Evolutionary conservation across 1,284 basidiomycete genomes (phyloP).

Genomic region (Apiotrichum akiyoshidainum): DNA sequence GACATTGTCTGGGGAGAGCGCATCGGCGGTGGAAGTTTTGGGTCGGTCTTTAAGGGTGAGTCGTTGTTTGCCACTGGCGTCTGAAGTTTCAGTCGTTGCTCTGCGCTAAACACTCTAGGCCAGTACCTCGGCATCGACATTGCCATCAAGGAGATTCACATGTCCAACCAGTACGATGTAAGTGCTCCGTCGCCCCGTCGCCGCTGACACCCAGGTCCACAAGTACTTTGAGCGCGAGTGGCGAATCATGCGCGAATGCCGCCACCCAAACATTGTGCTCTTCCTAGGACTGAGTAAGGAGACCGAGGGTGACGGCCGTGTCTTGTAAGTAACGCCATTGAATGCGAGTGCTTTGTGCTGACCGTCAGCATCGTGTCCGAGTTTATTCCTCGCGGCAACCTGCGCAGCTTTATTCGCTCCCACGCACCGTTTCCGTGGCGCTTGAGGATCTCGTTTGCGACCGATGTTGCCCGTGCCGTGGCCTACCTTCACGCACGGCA

Average conservation of each 20-base stretch:
- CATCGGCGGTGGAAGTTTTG: constrained; percentile 85
- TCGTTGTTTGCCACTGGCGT: background rate
- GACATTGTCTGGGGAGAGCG: constrained; percentile 77
- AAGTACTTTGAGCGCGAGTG: constrained; percentile 99
- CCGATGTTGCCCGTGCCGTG: constrained; percentile 87
- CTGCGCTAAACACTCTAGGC: constrained; percentile 53
- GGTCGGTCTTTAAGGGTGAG: constrained; percentile 82
- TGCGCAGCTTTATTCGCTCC: constrained; percentile 77
- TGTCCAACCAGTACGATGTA: constrained; percentile 80
- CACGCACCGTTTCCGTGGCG: constrained; percentile 79
- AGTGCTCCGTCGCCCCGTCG: constrained; percentile 7
- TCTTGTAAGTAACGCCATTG: constrained; percentile 54
- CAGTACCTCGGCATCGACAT: constrained; percentile 91
- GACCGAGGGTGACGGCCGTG: constrained; percentile 73
- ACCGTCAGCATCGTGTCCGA: constrained; percentile 69
- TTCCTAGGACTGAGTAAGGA: constrained; percentile 90
- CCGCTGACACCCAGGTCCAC: constrained; percentile 55
- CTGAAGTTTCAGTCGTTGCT: background rate
- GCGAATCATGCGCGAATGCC: constrained; percentile 83
- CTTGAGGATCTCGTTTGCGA: constrained; percentile 86
- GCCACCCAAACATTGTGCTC: constrained; percentile 90
- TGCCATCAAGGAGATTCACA: constrained; percentile 91
- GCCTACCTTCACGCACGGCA: constrained; percentile 89
- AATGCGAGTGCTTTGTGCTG: background rate
- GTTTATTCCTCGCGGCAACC: constrained; percentile 69